These are phyloP conservation scores for Sordariomycetes sp. DNA, from an alignment of 2,329 filamentous ascomycete genomes.

Conservation along the genomic window DNA sequence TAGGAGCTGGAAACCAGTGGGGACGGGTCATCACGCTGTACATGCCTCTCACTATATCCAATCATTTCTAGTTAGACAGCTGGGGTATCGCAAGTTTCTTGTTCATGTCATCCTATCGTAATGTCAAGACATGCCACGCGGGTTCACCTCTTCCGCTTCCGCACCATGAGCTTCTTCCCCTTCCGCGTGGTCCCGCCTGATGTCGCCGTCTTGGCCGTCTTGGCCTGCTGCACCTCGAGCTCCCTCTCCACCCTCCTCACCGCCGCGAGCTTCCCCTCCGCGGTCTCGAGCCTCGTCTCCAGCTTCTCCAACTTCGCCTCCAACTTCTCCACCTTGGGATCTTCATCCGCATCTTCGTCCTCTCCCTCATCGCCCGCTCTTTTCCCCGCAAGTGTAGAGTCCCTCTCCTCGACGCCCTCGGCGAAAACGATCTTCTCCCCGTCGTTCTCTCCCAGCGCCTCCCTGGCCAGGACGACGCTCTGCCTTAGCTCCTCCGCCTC, in stretches of 20 bases:
- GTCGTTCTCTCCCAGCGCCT: conserved; percentile 9
- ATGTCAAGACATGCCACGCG: neutral
- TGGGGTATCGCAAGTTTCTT: neutral
- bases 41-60: neutral
- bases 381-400: conserved; percentile 15
- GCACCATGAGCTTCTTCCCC: conserved; percentile 52
- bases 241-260: conserved; percentile 45
- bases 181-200: conserved; percentile 47
- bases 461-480: conserved; percentile 33
- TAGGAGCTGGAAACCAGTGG: neutral
- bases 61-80: neutral
- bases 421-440: conserved; percentile 33
- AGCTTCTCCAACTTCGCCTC: conserved; percentile 28
- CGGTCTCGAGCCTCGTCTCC: conserved; percentile 33
- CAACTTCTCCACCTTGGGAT: conserved; percentile 11
- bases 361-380: conserved; percentile 22
- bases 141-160: conserved; percentile 47
- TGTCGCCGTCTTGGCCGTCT: conserved; percentile 56
- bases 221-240: conserved; percentile 47
- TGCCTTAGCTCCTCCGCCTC: conserved; percentile 46
- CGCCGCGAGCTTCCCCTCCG: conserved; percentile 42
- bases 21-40: neutral
- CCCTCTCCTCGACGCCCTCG: conserved; percentile 14
- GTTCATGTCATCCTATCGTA: neutral
- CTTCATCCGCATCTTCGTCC: conserved; percentile 16